Evolutionary conservation across 2,329 filamentous ascomycete species (phyloP).

Genomic region (Saccharata proteae): DNA sequence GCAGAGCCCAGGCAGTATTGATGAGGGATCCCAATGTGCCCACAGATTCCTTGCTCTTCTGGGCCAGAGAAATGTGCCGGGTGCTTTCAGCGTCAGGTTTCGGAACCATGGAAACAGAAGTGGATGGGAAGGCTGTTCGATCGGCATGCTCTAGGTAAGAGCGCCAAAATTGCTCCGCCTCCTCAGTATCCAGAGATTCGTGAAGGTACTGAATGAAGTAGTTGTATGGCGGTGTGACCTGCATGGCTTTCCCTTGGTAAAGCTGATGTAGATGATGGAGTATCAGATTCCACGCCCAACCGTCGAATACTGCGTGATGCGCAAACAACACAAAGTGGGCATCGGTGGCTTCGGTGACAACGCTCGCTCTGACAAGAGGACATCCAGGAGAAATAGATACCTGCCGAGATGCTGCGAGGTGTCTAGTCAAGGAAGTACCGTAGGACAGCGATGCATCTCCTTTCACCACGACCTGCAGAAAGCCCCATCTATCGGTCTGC

Average conservation of each 20-base stretch:
- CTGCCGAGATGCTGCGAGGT: constrained; percentile 17
- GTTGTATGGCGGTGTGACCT: constrained; percentile 12
- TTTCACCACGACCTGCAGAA: constrained; percentile 20
- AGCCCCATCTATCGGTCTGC: constrained; percentile 19
- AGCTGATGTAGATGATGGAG: constrained; percentile 20
- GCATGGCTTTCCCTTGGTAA: constrained; percentile 7
- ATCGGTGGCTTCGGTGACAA: constrained; percentile 13
- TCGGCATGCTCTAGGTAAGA: constrained; percentile 17
- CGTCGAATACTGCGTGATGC: constrained; percentile 26
- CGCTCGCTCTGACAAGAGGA: constrained; percentile 15
- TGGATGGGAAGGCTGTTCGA: constrained; percentile 23
- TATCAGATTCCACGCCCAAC: constrained; percentile 21
- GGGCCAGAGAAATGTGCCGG: constrained; percentile 15
- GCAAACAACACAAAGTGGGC: constrained; percentile 23
- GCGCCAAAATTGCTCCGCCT: constrained; percentile 23
- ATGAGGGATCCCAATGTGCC: constrained; percentile 21
- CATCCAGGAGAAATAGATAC: constrained; percentile 18
- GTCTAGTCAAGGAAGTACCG: constrained; percentile 6
- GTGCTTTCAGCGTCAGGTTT: constrained; percentile 15
- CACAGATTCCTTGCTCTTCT: constrained; percentile 14
- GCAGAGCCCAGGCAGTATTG: constrained; percentile 20
- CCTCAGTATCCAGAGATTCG: constrained; percentile 11
- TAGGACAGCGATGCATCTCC: constrained; percentile 11
- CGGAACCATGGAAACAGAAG: constrained; percentile 13
- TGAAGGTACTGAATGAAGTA: constrained; percentile 24